phyloP scores from a whole-genome alignment of 2,329 filamentous ascomycete genomes.

The Botrytis paeoniae region DNA sequence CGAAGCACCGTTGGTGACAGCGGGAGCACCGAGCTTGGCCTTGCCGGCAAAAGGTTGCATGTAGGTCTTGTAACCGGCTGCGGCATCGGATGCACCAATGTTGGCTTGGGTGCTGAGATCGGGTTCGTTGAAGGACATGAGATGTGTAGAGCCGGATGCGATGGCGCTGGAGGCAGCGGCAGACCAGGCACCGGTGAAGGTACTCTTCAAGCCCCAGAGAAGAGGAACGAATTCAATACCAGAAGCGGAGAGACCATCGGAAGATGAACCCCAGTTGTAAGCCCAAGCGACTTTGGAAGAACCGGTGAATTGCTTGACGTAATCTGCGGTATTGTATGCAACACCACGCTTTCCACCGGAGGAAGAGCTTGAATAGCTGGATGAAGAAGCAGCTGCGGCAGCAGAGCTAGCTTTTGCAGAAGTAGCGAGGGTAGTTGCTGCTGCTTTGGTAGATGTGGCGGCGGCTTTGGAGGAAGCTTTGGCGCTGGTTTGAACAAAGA shows the following conservation, averaged over 20 bases:
- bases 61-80: slow-evolving; percentile 41
- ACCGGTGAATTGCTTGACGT: slow-evolving; percentile 51
- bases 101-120: slow-evolving; percentile 60
- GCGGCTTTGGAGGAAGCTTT: slow-evolving; percentile 9
- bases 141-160: slow-evolving; percentile 49
- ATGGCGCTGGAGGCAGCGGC: slow-evolving; percentile 51
- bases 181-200: slow-evolving; percentile 49
- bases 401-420: slow-evolving; percentile 2
- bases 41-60: slow-evolving; percentile 46
- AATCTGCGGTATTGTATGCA: slow-evolving; percentile 59
- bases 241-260: slow-evolving; percentile 41
- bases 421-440: slow-evolving; percentile 17
- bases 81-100: slow-evolving; percentile 39
- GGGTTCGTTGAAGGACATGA: slow-evolving; percentile 72
- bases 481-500: slow-evolving; percentile 17
- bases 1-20: slow-evolving; percentile 46
- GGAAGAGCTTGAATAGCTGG: background rate
- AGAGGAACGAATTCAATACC: slow-evolving; percentile 62
- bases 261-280: slow-evolving; percentile 64
- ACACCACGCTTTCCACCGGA: slow-evolving; percentile 55
- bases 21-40: slow-evolving; percentile 46
- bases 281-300: slow-evolving; percentile 52
- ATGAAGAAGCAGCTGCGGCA: slow-evolving; percentile 1
- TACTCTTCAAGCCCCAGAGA: slow-evolving; percentile 54
- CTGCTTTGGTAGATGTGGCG: slow-evolving; percentile 2